phyloP scores from a whole-genome alignment of 2,329 filamentous ascomycete species.

The Monosporascus sp. region DNA sequence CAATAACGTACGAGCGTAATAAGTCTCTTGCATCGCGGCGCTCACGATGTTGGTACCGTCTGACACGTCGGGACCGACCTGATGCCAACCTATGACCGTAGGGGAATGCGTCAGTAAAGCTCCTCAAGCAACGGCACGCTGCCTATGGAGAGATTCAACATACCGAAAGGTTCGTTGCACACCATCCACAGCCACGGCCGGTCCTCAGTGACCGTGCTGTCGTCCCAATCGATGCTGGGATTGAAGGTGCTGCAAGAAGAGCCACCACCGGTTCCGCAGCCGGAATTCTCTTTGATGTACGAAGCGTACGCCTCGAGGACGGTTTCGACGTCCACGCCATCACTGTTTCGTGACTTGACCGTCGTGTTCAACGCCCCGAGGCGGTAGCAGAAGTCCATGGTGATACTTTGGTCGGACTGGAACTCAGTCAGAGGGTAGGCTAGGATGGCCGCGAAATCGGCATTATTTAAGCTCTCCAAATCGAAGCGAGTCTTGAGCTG shows the following conservation, averaged over 20 bases:
- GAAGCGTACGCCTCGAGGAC: constrained; percentile 37
- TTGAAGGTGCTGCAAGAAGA: constrained; percentile 37
- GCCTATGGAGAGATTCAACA: not conserved
- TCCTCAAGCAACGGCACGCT: too few species aligned
- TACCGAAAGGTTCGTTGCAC: constrained; percentile 38
- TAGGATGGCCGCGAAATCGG: constrained; percentile 38
- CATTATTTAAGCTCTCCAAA: constrained; percentile 23
- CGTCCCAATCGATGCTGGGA: constrained; percentile 30
- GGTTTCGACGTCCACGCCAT: constrained; percentile 36
- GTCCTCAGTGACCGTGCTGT: constrained; percentile 23
- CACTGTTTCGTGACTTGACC: constrained; percentile 2
- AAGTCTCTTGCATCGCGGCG: constrained; percentile 10
- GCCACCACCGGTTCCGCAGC: constrained; percentile 31
- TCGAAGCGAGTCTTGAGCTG: constrained; percentile 38
- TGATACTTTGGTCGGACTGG: constrained; percentile 26
- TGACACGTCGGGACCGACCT: constrained; percentile 31
- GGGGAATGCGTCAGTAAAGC: too few species aligned
- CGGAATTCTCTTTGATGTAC: constrained; percentile 28
- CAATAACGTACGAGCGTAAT: constrained; percentile 20
- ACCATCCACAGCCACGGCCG: constrained; percentile 42
- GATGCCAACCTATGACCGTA: constrained; percentile 5
- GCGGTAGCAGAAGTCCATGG: constrained; percentile 34
- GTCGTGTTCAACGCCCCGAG: constrained; percentile 21
- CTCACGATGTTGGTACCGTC: constrained; percentile 13
- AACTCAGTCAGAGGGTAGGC: constrained; percentile 33